These are phyloP conservation scores for Pholiota conissans DNA, from an alignment of 768 basidiomycete genomes.

Conservation along the genomic window DNA sequence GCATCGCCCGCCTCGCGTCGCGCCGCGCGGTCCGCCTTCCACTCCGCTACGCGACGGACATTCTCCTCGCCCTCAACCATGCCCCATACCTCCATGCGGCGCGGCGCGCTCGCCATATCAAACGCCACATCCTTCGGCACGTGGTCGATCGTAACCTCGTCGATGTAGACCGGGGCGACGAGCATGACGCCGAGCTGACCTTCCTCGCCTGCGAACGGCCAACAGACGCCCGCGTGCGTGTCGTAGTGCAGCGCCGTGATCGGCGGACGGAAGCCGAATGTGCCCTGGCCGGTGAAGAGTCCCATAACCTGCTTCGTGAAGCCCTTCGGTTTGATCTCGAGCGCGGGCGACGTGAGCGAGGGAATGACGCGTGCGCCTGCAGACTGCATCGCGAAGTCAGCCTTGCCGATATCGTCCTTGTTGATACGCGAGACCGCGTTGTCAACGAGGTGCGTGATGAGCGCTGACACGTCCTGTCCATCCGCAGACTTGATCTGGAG, in stretches of 20 bases:
- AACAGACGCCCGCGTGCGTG: constrained; percentile 81
- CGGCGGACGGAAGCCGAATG: constrained; percentile 75
- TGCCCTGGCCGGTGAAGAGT: constrained; percentile 60
- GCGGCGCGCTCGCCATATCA: constrained; percentile 80
- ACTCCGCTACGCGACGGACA: constrained; percentile 55
- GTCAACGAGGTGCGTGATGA: constrained; percentile 79
- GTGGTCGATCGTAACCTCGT: constrained; percentile 86
- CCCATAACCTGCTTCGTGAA: constrained; percentile 50
- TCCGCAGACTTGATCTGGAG: constrained; percentile 72
- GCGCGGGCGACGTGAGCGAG: constrained; percentile 77
- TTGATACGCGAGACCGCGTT: constrained; percentile 62
- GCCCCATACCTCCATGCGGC: constrained; percentile 90
- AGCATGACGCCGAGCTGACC: constrained; percentile 87
- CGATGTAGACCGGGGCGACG: constrained; percentile 70
- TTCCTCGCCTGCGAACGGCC: constrained; percentile 80
- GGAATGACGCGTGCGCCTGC: constrained; percentile 83
- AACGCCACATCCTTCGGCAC: constrained; percentile 79
- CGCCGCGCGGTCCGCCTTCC: constrained; percentile 37
- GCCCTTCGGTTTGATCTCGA: constrained; percentile 59
- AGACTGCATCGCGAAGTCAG: constrained; percentile 86
- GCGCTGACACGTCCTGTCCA: constrained; percentile 66
- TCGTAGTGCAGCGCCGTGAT: constrained; percentile 89
- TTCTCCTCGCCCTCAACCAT: constrained; percentile 81
- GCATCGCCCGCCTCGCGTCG: constrained; percentile 23
- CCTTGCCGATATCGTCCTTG: constrained; percentile 78